Percentiles rank a stretch among this genome's conserved stretches.
Conservation (phyloP, 805 yeast genomes). For the Starmerella kuoi region DNA sequence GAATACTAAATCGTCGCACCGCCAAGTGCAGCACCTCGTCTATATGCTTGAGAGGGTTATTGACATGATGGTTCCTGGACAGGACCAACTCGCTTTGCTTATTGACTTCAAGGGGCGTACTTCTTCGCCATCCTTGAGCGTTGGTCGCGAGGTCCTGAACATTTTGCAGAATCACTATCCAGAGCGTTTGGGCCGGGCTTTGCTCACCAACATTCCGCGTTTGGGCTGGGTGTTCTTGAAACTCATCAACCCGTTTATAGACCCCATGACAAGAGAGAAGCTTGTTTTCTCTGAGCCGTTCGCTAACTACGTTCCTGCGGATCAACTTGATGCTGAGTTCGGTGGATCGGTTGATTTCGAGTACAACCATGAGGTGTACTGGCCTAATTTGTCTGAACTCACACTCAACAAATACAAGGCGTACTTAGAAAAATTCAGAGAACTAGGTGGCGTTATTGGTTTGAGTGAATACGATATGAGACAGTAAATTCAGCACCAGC, state of each 20-base stretch:
- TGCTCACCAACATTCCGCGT: slow-evolving; percentile 86
- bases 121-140: slow-evolving; percentile 77
- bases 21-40: slow-evolving; percentile 94
- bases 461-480: slow-evolving; percentile 74
- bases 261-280: slow-evolving; percentile 88
- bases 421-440: slow-evolving; percentile 56
- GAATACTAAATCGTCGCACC: slow-evolving; percentile 76
- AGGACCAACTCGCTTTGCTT: slow-evolving; percentile 79
- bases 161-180: slow-evolving; percentile 96
- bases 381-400: slow-evolving; percentile 56
- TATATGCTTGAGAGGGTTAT: slow-evolving; percentile 85
- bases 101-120: slow-evolving; percentile 80
- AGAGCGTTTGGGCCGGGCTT: slow-evolving; percentile 86
- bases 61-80: slow-evolving; percentile 93
- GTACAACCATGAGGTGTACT: slow-evolving; percentile 67
- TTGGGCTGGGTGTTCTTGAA: slow-evolving; percentile 86
- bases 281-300: slow-evolving; percentile 86
- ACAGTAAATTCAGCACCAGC: neutral
- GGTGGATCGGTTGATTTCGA: slow-evolving; percentile 80
- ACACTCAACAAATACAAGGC: slow-evolving; percentile 46
- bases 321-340: slow-evolving; percentile 70
- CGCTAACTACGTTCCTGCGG: slow-evolving; percentile 63
- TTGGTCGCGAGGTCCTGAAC: slow-evolving; percentile 82
- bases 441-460: slow-evolving; percentile 64
- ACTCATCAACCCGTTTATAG: slow-evolving; percentile 89